Conservation (phyloP, 805 yeast species). For the Candida silvatica region DNA sequence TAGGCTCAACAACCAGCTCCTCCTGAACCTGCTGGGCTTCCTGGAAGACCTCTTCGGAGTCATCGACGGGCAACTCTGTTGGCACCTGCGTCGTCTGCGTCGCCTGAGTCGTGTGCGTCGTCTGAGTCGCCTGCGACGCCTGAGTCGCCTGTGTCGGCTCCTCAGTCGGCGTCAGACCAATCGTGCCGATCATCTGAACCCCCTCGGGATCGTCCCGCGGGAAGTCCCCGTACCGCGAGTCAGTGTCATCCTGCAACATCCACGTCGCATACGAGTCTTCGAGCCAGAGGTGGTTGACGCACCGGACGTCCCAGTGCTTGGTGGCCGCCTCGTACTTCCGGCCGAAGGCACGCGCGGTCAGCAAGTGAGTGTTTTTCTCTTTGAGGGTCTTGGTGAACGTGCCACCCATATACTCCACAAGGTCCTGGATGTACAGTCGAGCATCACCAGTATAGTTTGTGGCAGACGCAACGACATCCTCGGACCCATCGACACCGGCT, state of each 20-base stretch:
- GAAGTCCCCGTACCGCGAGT: conserved; percentile 40
- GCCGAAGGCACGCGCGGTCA: conserved; percentile 63
- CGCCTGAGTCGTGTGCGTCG: background rate
- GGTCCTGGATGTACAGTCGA: conserved; percentile 55
- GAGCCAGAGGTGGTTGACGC: conserved; percentile 81
- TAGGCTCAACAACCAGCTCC: background rate
- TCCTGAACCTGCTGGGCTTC: too few species aligned
- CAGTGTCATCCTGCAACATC: conserved; percentile 38
- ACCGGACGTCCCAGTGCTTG: conserved; percentile 51
- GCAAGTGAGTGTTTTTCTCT: conserved; percentile 58
- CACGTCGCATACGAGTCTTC: conserved; percentile 70
- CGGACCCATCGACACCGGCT: conserved; percentile 44
- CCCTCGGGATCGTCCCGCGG: conserved; percentile 28
- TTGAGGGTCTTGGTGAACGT: conserved; percentile 59
- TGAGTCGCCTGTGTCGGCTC: too few species aligned
- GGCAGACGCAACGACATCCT: conserved; percentile 48
- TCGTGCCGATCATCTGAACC: conserved; percentile 40
- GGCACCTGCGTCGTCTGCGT: background rate
- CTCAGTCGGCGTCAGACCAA: too few species aligned
- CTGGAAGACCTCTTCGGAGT: background rate
- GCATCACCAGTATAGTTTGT: conserved; percentile 86
- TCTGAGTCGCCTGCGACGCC: too few species aligned
- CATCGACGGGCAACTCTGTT: too few species aligned
- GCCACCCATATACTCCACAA: conserved; percentile 69
- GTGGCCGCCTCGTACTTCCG: conserved; percentile 65